Base-by-base conservation (phyloP, 1,284 basidiomycete genomes). In the Sphagnurus paluster region DNA sequence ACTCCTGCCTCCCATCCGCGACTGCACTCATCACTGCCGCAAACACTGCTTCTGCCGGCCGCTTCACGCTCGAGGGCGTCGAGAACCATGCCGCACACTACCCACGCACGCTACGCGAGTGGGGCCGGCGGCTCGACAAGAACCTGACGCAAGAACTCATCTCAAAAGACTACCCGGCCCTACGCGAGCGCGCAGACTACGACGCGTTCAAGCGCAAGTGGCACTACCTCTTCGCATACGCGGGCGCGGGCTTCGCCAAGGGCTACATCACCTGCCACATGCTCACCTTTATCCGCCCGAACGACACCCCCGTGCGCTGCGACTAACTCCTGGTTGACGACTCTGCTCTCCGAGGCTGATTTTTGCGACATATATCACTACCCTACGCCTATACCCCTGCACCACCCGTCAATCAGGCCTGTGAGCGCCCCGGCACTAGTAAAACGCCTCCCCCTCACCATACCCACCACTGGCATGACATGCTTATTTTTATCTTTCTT, bases 1-100 rank as follows among this genome's bases (percentile, higher is more conserved):
- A 94, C 56, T 90, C 89, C 1, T 90, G 87, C 64, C 70, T 93
- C 20, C 92, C 92, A 1, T 90, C 87, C 43, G 86, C 92, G 13
- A 90, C 87, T 1, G 75, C 79, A 5, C 69, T 90, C 35, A 80
- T 88, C 47, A 79, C 82, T 43, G 81, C 79, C 32, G 83, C 83
- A 6, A 75, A 86, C 38, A 62, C 72, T 0, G 84, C 79, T 9
- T 80, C 87, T 16, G 74, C 83, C 52, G 84, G 84, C 24, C 75
- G 80, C 45, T 87, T 95, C 63, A 84, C 88, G n/a, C 75, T 94
- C 14, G 88, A 94, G 52, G 79, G 79, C n/a, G 82, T 93, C 24
- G 87, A 90, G 63, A 92, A 92, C 64, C 92, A 94, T 58, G 87
- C 90, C 48, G 79, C 85, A 32, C 90, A 95, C 65, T 94, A 95